A percentile compares a stretch with the other conserved stretches of the same genome.
Evolutionary conservation across 2,329 filamentous ascomycete genomes (phyloP).

Genomic region (Fusarium armeniacum): DNA sequence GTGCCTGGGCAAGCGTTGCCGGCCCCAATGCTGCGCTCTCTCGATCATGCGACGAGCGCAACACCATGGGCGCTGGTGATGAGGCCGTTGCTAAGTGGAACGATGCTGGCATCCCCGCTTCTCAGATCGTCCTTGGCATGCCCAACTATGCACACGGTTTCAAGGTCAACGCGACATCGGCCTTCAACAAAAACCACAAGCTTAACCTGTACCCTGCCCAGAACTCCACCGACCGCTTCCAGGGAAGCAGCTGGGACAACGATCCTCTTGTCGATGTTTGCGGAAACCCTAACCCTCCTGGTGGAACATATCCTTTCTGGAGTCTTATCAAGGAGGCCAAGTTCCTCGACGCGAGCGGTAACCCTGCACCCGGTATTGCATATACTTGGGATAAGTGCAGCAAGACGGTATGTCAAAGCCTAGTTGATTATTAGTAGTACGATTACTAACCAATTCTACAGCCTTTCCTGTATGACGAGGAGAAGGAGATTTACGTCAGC

Average conservation of each 20-base stretch:
- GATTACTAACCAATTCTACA: not conserved
- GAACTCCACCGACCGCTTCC: slow-evolving; percentile 42
- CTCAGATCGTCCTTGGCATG: slow-evolving; percentile 37
- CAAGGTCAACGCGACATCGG: slow-evolving; percentile 33
- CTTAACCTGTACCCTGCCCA: slow-evolving; percentile 37
- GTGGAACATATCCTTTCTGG: slow-evolving; percentile 42
- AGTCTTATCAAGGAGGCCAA: slow-evolving; percentile 42
- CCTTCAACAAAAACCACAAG: slow-evolving; percentile 13
- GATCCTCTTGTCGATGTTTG: slow-evolving; percentile 36
- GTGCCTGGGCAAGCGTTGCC: slow-evolving; percentile 35
- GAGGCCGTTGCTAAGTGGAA: slow-evolving; percentile 31
- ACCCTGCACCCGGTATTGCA: slow-evolving; percentile 33
- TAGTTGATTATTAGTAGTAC: rapidly evolving
- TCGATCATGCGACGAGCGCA: slow-evolving; percentile 31
- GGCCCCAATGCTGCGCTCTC: slow-evolving; percentile 37
- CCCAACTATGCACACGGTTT: slow-evolving; percentile 41
- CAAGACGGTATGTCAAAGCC: slow-evolving; percentile 31
- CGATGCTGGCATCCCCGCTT: slow-evolving; percentile 34
- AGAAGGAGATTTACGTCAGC: slow-evolving; percentile 40
- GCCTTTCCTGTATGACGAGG: slow-evolving; percentile 32
- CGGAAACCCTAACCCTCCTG: slow-evolving; percentile 33
- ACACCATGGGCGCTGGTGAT: slow-evolving; percentile 37
- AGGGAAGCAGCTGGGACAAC: slow-evolving; percentile 43
- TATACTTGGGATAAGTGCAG: slow-evolving; percentile 39
- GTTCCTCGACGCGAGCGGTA: slow-evolving; percentile 30